These are phyloP conservation scores for Colletotrichum liriopes DNA, from an alignment of 2,329 filamentous ascomycete species.

Conservation along the genomic window DNA sequence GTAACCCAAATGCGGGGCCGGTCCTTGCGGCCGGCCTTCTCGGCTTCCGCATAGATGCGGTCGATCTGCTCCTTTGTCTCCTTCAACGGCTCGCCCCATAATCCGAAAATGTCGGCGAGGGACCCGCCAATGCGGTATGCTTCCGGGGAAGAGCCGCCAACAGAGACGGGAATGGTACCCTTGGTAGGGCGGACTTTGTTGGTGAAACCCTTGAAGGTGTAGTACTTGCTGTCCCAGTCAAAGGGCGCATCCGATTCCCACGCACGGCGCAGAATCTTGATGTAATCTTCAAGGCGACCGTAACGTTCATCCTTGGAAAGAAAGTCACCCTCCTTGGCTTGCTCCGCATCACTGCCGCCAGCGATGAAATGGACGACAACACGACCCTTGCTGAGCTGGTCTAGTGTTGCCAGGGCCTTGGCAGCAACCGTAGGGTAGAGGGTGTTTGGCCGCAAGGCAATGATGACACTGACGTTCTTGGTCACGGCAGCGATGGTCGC, in stretches of 20 bases:
- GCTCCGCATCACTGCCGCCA: slow-evolving; percentile 72
- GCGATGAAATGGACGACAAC: slow-evolving; percentile 76
- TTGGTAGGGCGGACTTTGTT: slow-evolving; percentile 69
- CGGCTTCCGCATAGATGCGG: slow-evolving; percentile 71
- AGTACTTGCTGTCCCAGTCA: slow-evolving; percentile 74
- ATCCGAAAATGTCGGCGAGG: slow-evolving; percentile 74
- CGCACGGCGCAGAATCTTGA: slow-evolving; percentile 71
- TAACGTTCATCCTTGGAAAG: slow-evolving; percentile 72
- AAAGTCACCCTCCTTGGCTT: slow-evolving; percentile 74
- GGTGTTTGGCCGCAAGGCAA: slow-evolving; percentile 74
- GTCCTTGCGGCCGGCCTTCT: slow-evolving; percentile 69
- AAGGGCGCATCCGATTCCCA: slow-evolving; percentile 72
- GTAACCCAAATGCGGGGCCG: slow-evolving; percentile 75
- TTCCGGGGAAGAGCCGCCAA: slow-evolving; percentile 72
- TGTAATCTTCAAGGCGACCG: slow-evolving; percentile 72
- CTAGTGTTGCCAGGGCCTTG: slow-evolving; percentile 73
- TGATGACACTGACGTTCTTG: slow-evolving; percentile 73
- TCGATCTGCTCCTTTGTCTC: slow-evolving; percentile 76
- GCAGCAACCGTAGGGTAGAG: slow-evolving; percentile 75
- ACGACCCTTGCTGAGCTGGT: slow-evolving; percentile 71
- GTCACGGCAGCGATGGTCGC: slow-evolving; percentile 71
- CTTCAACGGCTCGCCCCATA: slow-evolving; percentile 76
- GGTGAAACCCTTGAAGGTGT: slow-evolving; percentile 71
- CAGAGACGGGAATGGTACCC: slow-evolving; percentile 70
- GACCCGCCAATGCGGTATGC: slow-evolving; percentile 73